Percentiles rank a stretch among this genome's conserved stretches.
Evolutionary conservation across 2,329 filamentous ascomycete species (phyloP).

Genomic region (Pseudocercospora fijiensis): DNA sequence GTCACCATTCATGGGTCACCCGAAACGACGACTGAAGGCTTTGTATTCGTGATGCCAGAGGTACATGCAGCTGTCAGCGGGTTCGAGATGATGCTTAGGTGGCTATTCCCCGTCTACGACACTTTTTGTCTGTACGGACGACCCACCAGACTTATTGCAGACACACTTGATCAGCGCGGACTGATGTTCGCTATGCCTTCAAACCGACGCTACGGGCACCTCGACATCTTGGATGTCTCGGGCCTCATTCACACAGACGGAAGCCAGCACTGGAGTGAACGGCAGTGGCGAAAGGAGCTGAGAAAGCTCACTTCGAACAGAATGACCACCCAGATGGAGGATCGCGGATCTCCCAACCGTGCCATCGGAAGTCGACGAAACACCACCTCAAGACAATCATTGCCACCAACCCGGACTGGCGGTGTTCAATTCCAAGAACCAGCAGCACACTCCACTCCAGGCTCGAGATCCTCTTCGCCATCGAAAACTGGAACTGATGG

Average conservation of each 20-base stretch:
- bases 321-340: conserved; percentile 55
- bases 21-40: conserved; percentile 80
- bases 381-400: conserved; percentile 41
- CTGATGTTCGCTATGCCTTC: conserved; percentile 98
- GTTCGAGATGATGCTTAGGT: conserved; percentile 92
- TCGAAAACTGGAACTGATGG: conserved; percentile 23
- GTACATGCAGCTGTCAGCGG: conserved; percentile 85
- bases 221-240: conserved; percentile 84
- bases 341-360: conserved; percentile 16
- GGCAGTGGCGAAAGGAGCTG: conserved; percentile 83
- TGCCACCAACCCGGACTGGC: conserved; percentile 37
- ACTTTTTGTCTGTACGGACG: conserved; percentile 89
- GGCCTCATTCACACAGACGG: conserved; percentile 75
- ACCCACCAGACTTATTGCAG: conserved; percentile 80
- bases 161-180: conserved; percentile 79
- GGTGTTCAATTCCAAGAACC: conserved; percentile 47
- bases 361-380: conserved; percentile 44
- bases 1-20: conserved; percentile 77
- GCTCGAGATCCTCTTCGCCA: conserved; percentile 47
- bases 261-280: conserved; percentile 75
- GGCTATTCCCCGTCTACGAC: conserved; percentile 91
- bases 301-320: conserved; percentile 83
- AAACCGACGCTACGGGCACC: conserved; percentile 80
- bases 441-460: conserved; percentile 45
- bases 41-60: conserved; percentile 98